These are phyloP conservation scores for Actinomucor elegans DNA, from an alignment of 371 early-diverging fungal species.

Conservation along the genomic window DNA sequence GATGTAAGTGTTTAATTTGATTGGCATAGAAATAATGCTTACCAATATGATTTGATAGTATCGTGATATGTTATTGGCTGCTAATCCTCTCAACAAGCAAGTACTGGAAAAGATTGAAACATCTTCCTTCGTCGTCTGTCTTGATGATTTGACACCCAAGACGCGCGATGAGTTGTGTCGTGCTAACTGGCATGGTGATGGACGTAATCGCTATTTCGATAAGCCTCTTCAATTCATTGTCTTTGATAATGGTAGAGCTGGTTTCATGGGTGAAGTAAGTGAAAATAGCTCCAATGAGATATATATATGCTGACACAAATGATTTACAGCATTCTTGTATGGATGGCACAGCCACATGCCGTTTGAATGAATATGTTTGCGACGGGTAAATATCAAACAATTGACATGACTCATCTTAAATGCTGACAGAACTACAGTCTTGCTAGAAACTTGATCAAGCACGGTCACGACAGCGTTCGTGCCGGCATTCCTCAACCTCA, in stretches of 20 bases:
- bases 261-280: constrained; percentile 83
- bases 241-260: constrained; percentile 95
- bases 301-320: background rate
- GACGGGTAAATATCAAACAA: constrained; percentile 35
- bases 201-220: constrained; percentile 93
- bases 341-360: constrained; percentile 92
- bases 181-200: constrained; percentile 93
- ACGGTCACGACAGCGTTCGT: constrained; percentile 54
- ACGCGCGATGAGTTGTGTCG: constrained; percentile 81
- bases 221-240: constrained; percentile 92
- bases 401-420: background rate
- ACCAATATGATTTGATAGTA: constrained; percentile 22
- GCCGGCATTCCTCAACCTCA: constrained; percentile 62
- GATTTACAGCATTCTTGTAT: constrained; percentile 80
- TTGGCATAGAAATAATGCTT: background rate
- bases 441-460: constrained; percentile 55
- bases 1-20: constrained; percentile 52
- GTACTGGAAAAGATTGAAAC: constrained; percentile 80
- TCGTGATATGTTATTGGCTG: constrained; percentile 64
- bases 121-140: constrained; percentile 81
- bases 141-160: constrained; percentile 82
- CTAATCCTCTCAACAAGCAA: constrained; percentile 63
- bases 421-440: constrained; percentile 14
- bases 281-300: too few species aligned
- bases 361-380: constrained; percentile 71